Base-by-base conservation (phyloP, 129 eudicot genomes). In the Helianthus tuberosus region DNA sequence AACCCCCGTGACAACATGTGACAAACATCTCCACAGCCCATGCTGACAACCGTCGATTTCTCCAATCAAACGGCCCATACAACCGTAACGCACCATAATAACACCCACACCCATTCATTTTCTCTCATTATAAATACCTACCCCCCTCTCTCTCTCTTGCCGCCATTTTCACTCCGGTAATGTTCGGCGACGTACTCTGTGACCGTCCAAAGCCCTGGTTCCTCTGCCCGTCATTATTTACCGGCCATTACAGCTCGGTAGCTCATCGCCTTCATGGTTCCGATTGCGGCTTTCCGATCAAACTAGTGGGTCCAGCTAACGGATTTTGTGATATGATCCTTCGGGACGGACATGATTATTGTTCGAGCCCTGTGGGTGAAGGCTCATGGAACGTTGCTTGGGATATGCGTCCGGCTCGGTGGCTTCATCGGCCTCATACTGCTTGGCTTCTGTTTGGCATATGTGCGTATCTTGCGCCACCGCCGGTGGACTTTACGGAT, bases 381-480 rank as follows among this genome's bases (percentile, higher is more conserved):
- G 96, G 93, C 15, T 90, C 96, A 10, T 90, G 96, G 96, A 90
- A 90, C 77, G 96, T 83, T 27, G 89, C 91, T 0, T 90, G 96
- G 90, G 96, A 90, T 73, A 87, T 84, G 15, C 77, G 96, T 57
- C 96, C 96, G 11, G 96, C 96, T 17, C 78, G 96, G 1, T 88
- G 94, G 96, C 79, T 90, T 3, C 89, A 83, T 32, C 83, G 89
- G 23, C 87, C 88, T 2, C 87, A 88, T 13, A 79, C 85, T 0
- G 93, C 89, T 6, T 87, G 93, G 86, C 76, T 90, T 23, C 60
- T 88, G 3, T 88, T 90, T 15, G 91, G 96, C 23, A 81, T 81
- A 12, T 80, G 86, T 10, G 77, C 71, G 16, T 72, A 76, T 51
- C 74, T 85, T 7, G 86, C 81, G 10, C 78, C 86, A 11, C 69